These are phyloP conservation scores for Venturia carpophila DNA, from an alignment of 2,329 filamentous ascomycete genomes.

Conservation along the genomic window DNA sequence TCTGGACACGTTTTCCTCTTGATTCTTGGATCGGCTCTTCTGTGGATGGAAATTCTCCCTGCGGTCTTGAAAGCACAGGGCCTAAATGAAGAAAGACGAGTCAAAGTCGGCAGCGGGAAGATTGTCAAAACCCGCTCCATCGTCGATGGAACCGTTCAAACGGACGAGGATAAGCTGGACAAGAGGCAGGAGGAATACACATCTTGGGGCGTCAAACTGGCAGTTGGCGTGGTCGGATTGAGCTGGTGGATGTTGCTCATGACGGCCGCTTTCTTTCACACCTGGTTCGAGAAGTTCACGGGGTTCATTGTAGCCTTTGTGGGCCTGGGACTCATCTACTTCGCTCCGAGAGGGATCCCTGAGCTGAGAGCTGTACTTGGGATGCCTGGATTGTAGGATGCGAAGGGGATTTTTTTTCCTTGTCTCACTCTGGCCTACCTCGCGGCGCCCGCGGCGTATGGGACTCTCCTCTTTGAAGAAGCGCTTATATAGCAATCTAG, in stretches of 20 bases:
- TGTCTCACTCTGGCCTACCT: neutral
- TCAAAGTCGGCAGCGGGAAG: conserved; percentile 55
- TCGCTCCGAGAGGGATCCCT: conserved; percentile 39
- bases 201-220: conserved; percentile 46
- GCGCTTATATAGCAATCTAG: neutral
- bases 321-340: conserved; percentile 41
- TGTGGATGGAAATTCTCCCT: conserved; percentile 71
- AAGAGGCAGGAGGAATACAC: conserved; percentile 25
- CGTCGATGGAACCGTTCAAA: conserved; percentile 17
- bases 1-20: conserved; percentile 92
- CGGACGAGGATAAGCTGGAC: conserved; percentile 18
- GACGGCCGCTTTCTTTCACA: conserved; percentile 98
- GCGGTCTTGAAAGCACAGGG: conserved; percentile 44
- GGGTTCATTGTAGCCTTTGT: conserved; percentile 41
- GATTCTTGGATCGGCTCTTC: conserved; percentile 71
- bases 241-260: conserved; percentile 96
- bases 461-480: neutral
- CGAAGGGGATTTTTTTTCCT: neutral
- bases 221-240: conserved; percentile 54
- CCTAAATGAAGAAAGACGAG: conserved; percentile 54
- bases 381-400: conserved; percentile 37
- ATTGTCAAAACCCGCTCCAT: conserved; percentile 29
- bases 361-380: conserved; percentile 36
- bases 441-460: too few relatives aligned
- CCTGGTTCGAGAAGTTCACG: conserved; percentile 85